Evolutionary conservation across 2,329 filamentous ascomycete species (phyloP), one percentile per base, ranked within the genome.

Genomic region (Claviceps monticola): DNA sequence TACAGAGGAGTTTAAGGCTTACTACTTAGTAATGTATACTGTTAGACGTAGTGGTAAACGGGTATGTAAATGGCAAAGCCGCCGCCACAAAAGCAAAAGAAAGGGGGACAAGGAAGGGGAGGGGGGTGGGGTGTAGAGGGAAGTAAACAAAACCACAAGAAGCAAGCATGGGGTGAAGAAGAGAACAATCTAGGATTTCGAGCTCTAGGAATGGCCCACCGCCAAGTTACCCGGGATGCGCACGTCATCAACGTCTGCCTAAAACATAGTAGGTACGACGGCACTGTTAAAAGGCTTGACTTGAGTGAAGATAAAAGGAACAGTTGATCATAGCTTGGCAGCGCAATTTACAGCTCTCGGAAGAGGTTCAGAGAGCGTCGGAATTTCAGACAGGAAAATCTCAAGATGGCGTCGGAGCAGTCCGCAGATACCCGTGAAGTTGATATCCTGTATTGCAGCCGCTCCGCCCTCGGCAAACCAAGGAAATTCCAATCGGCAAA

Each of bases 71-170:
- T 44, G 29, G 51, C 38, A 43, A 29, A 49, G 41, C 49, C 49
- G 45, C 52, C 49, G 36, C 44, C 43, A 37, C 43, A 53, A 53
- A 53, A 53, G 46, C 21, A 53, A 53, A 44, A 17, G n/a, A n/a
- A 2, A 7, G n/a, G n/a, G 17, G 39, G 8, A n/a, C 4, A n/a
- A n/a, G 4, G 37, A 39, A 8, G n/a, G 14, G n/a, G 37, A 14
- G 37, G n/a, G 6, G 34, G 43, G 52, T 26, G 39, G 50, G 1
- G 39, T 34, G 49, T 34, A 49, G 23, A 21, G 46, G 39, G 37
- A 41, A 16, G 29, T 9, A 37, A 47, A 19, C 23, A 34, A 17
- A 48, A 36, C 9, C 19, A 11, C 26, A 46, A 19, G 26, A 46
- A 42, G 19, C 36, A 53, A 42, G 44, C 29, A 50, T 50, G 44